Percentiles rank a stretch among this genome's conserved stretches.
Evolutionary conservation across 495 filamentous ascomycete species (phyloP).

Genomic region (Antarctomyces pellizariae): DNA sequence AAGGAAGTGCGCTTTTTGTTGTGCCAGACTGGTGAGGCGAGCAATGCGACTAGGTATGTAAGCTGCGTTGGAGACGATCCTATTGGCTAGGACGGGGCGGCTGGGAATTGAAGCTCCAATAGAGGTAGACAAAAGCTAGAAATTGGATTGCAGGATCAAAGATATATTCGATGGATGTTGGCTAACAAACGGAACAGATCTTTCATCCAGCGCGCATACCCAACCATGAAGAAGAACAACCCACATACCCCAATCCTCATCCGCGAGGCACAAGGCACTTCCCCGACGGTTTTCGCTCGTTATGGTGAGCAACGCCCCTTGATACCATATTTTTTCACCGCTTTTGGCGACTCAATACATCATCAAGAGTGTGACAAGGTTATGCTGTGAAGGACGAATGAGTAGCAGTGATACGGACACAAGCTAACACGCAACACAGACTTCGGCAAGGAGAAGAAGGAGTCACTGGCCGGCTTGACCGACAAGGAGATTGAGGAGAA

Average conservation of each 20-base stretch:
- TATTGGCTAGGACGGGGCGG: not conserved
- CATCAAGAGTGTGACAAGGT: conserved; percentile 1
- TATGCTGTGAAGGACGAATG: not conserved
- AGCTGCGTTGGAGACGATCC: not conserved
- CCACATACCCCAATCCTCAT: conserved; percentile 84
- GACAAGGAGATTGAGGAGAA: conserved; percentile 85
- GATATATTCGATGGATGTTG: conserved; percentile 1
- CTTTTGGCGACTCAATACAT: not conserved
- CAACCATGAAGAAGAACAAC: conserved; percentile 98
- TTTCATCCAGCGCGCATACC: conserved; percentile 81
- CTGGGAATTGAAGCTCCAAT: not conserved
- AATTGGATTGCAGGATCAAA: not conserved
- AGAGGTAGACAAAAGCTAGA: not conserved
- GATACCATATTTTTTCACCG: not conserved
- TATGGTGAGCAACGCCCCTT: conserved; percentile 40
- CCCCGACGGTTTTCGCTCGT: conserved; percentile 75
- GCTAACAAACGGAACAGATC: conserved; percentile 27
- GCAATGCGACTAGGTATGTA: conserved; percentile 58
- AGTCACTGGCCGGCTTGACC: conserved; percentile 56
- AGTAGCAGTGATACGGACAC: not conserved
- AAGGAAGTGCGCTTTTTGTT: conserved; percentile 95
- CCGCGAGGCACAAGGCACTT: conserved; percentile 61
- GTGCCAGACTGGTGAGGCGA: conserved; percentile 79
- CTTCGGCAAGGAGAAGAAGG: conserved; percentile 70
- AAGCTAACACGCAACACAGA: conserved; percentile 23